phyloP scores from a whole-genome alignment of 139 green algal genomes.

The Picochlorum sp. region DNA sequence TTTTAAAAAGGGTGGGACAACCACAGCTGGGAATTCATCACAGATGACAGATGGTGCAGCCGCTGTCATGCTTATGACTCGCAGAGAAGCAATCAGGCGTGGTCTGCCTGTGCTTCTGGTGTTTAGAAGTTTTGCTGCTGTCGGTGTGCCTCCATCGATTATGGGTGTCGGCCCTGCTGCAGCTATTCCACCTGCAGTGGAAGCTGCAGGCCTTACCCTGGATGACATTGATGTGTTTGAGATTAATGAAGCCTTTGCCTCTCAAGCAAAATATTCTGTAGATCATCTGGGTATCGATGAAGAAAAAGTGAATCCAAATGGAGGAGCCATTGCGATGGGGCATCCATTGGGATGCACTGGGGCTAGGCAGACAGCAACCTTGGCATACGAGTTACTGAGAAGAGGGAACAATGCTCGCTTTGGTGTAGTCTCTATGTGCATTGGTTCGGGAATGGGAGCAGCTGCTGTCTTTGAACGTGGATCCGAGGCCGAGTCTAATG shows the following conservation, averaged over 20 bases:
- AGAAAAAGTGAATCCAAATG: constrained; percentile 92
- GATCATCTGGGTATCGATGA: constrained; percentile 79
- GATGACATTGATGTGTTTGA: constrained; percentile 97
- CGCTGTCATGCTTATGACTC: constrained; percentile 86
- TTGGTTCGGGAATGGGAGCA: constrained; percentile 88
- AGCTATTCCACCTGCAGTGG: constrained; percentile 87
- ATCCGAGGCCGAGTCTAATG: neutral
- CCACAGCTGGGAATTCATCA: constrained; percentile 86
- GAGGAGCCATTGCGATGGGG: constrained; percentile 92
- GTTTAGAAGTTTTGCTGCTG: constrained; percentile 80
- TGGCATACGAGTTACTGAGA: constrained; percentile 90
- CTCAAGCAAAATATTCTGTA: constrained; percentile 56
- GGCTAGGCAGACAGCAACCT: constrained; percentile 67
- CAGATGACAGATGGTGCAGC: constrained; percentile 92
- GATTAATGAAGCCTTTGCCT: constrained; percentile 96
- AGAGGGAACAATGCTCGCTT: constrained; percentile 70
- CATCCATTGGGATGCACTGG: constrained; percentile 89
- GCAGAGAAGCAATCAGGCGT: constrained; percentile 65
- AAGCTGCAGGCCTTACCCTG: constrained; percentile 58
- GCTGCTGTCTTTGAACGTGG: constrained; percentile 81
- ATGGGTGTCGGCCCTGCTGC: constrained; percentile 95
- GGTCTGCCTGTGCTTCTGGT: constrained; percentile 83
- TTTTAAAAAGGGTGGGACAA: constrained; percentile 91
- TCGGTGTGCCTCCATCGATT: constrained; percentile 89
- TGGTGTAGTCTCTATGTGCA: constrained; percentile 97